Conservation (phyloP, 169 alveolate species). For the Ichthyophthirius multifiliis region DNA sequence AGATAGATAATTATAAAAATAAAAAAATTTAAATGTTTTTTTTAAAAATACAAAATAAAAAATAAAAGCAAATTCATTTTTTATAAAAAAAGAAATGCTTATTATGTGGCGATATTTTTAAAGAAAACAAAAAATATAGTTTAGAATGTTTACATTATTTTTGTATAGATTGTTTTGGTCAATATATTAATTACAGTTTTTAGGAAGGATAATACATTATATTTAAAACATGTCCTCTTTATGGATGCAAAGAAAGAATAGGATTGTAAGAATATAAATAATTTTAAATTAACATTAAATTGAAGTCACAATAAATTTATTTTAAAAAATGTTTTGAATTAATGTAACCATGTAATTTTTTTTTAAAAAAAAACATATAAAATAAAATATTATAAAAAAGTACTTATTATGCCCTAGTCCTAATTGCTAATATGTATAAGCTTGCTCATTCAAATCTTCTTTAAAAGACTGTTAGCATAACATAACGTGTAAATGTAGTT, state of each 20-base stretch:
- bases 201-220: neutral
- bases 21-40: too few species aligned
- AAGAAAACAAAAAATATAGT: neutral
- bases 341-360: too few species aligned
- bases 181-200: neutral
- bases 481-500: neutral
- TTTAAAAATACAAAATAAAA: too few species aligned
- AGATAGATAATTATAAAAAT: neutral
- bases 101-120: neutral
- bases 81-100: neutral
- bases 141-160: neutral
- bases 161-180: neutral
- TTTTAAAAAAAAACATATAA: too few species aligned
- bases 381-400: neutral
- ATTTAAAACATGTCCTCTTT: neutral
- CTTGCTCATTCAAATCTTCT: neutral
- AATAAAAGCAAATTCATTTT: too few species aligned
- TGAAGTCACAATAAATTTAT: neutral
- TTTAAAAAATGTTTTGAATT: neutral
- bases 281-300: neutral
- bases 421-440: neutral
- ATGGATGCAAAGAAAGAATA: neutral
- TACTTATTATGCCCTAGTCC: neutral
- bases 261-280: neutral
- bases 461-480: neutral